A percentile compares a stretch with the other conserved stretches of the same genome.
Evolutionary conservation across 1,284 basidiomycete species (phyloP).

Genomic region (Irpex rosettiformis): DNA sequence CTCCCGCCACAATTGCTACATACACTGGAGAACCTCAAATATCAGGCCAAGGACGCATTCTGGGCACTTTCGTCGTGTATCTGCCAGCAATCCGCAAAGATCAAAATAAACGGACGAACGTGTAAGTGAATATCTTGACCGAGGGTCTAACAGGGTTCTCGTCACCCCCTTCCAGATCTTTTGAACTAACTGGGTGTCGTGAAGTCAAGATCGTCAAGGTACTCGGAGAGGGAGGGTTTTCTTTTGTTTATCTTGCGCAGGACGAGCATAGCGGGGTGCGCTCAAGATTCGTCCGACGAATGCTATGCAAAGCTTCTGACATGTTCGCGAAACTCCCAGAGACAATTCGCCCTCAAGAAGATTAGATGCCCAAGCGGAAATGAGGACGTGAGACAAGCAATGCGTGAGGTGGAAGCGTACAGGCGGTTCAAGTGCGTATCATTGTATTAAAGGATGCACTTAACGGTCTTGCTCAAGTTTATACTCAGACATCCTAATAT

Average conservation of each 20-base stretch:
- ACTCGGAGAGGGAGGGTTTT: slow-evolving; percentile 93
- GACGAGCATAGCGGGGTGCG: slow-evolving; percentile 79
- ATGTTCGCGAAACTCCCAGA: slow-evolving; percentile 37
- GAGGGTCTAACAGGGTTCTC: neutral
- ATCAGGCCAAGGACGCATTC: slow-evolving; percentile 75
- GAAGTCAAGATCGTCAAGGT: slow-evolving; percentile 85
- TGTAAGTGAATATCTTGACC: slow-evolving; percentile 48
- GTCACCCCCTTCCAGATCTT: neutral
- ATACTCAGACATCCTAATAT: slow-evolving; percentile 77
- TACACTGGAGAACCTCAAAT: slow-evolving; percentile 62
- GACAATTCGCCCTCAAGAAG: slow-evolving; percentile 93
- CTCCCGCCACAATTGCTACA: slow-evolving; percentile 25
- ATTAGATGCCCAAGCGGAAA: slow-evolving; percentile 83
- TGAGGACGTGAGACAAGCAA: slow-evolving; percentile 79
- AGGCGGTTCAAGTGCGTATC: slow-evolving; percentile 74
- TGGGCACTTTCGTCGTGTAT: slow-evolving; percentile 77
- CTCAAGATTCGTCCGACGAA: slow-evolving; percentile 10
- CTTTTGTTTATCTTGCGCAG: slow-evolving; percentile 90
- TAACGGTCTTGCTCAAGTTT: neutral
- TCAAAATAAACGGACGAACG: slow-evolving; percentile 92
- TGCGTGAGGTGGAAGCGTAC: slow-evolving; percentile 91
- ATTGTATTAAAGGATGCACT: slow-evolving; percentile 3
- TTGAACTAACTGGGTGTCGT: neutral
- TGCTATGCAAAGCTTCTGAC: too few species aligned
- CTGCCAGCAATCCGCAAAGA: slow-evolving; percentile 75